Percentiles rank a stretch among this genome's conserved stretches.
These are phyloP conservation scores for Russula ochroleuca DNA, from an alignment of 768 basidiomycete genomes.

Conservation along the genomic window DNA sequence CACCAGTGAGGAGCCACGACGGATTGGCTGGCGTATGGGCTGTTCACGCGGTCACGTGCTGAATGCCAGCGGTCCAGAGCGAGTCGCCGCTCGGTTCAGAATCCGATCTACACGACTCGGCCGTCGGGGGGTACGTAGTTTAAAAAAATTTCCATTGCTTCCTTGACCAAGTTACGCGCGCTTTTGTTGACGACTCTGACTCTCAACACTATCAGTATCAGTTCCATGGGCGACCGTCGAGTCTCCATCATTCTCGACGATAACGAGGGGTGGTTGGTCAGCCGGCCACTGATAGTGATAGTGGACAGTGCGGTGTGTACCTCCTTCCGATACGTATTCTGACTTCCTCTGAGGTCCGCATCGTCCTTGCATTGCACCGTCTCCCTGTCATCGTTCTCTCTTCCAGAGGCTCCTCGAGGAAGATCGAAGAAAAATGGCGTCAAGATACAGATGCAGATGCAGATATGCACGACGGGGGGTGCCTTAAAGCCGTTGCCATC, in stretches of 20 bases:
- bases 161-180: background rate
- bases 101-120: slow-evolving; percentile 9
- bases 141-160: background rate
- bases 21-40: no score
- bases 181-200: background rate
- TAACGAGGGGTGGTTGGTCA: background rate
- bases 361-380: background rate
- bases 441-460: background rate
- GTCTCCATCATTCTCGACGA: background rate
- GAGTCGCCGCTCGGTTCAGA: background rate
- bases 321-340: background rate
- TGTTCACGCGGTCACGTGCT: background rate
- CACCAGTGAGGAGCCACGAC: background rate
- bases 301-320: background rate
- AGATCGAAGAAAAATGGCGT: background rate
- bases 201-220: background rate
- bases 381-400: background rate
- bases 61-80: background rate
- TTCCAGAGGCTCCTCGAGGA: background rate
- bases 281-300: background rate
- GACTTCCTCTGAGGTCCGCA: background rate
- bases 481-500: slow-evolving; percentile 4
- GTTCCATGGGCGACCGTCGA: background rate
- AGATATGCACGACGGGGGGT: background rate
- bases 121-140: background rate